phyloP scores from a whole-genome alignment of 805 yeast genomes.

The Candida sithepensis region DNA sequence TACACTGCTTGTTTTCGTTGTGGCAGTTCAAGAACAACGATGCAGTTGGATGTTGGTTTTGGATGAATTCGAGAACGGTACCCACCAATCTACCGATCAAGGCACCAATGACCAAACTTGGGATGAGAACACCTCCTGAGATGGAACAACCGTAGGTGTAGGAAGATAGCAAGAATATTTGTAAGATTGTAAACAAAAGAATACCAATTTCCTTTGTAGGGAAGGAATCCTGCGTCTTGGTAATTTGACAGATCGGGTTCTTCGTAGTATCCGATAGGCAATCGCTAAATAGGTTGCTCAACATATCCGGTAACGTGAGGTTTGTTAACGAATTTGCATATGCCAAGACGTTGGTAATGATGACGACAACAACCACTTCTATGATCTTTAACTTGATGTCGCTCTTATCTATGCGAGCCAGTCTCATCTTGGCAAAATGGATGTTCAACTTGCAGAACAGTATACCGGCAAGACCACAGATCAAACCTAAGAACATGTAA shows the following conservation, averaged over 20 bases:
- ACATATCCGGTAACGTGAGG: slow-evolving; percentile 50
- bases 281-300: slow-evolving; percentile 66
- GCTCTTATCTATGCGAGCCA: slow-evolving; percentile 16
- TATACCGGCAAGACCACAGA: slow-evolving; percentile 69
- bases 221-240: slow-evolving; percentile 23
- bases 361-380: slow-evolving; percentile 48
- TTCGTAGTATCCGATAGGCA: slow-evolving; percentile 37
- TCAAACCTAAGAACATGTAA: slow-evolving; percentile 62
- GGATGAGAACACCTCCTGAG: slow-evolving; percentile 67
- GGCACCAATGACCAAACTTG: slow-evolving; percentile 62
- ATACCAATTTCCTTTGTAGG: slow-evolving; percentile 31
- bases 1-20: slow-evolving; percentile 43
- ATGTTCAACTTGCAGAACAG: slow-evolving; percentile 47
- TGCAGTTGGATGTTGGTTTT: slow-evolving; percentile 34
- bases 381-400: slow-evolving; percentile 31
- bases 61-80: slow-evolving; percentile 45
- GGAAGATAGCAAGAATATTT: slow-evolving; percentile 59
- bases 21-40: slow-evolving; percentile 38
- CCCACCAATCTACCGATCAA: slow-evolving; percentile 56
- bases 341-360: slow-evolving; percentile 50
- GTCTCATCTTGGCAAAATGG: slow-evolving; percentile 35
- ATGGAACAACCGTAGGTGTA: slow-evolving; percentile 67
- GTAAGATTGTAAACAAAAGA: slow-evolving; percentile 37
- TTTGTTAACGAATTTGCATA: slow-evolving; percentile 54
- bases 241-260: slow-evolving; percentile 24